Percentiles rank a stretch among this genome's conserved stretches.
phyloP scores from a whole-genome alignment of 352 stramenopile genomes.

The Phytophthora fragariaefolia region DNA sequence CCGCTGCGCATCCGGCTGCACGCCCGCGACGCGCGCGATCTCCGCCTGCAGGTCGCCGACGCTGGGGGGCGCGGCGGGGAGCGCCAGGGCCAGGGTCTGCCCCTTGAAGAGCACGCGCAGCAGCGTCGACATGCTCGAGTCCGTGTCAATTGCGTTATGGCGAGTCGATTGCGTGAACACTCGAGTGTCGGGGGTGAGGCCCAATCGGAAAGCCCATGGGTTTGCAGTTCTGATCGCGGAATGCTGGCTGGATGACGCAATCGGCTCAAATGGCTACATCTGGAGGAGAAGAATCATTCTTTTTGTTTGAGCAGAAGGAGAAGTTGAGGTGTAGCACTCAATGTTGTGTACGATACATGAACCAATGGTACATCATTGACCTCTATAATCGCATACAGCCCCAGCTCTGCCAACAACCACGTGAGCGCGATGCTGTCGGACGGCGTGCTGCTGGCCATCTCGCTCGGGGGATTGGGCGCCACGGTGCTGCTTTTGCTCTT shows the following conservation, averaged over 20 bases:
- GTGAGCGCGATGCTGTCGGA: constrained; percentile 61
- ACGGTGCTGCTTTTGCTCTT: constrained; percentile 69
- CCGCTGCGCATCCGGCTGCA: constrained; percentile 55
- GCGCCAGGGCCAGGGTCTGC: constrained; percentile 31
- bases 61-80: constrained; percentile 37
- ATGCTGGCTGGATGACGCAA: not conserved
- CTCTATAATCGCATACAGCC: not conserved
- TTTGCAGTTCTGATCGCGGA: no score
- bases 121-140: constrained; percentile 40
- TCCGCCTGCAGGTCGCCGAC: constrained; percentile 47
- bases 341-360: not conserved
- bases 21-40: constrained; percentile 34
- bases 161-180: no score
- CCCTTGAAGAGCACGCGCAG: constrained; percentile 61
- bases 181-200: no score
- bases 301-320: no score
- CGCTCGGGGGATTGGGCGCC: constrained; percentile 52
- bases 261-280: constrained; percentile 17
- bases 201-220: no score
- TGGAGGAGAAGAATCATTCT: not conserved
- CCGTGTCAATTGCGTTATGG: constrained; percentile 38
- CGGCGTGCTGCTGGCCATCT: constrained; percentile 56
- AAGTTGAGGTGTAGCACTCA: no score
- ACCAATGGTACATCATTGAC: not conserved
- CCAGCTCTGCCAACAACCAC: not conserved